Evolutionary conservation across 73 alveolate genomes (phyloP).

Genomic region (Halteria grandinella): DNA sequence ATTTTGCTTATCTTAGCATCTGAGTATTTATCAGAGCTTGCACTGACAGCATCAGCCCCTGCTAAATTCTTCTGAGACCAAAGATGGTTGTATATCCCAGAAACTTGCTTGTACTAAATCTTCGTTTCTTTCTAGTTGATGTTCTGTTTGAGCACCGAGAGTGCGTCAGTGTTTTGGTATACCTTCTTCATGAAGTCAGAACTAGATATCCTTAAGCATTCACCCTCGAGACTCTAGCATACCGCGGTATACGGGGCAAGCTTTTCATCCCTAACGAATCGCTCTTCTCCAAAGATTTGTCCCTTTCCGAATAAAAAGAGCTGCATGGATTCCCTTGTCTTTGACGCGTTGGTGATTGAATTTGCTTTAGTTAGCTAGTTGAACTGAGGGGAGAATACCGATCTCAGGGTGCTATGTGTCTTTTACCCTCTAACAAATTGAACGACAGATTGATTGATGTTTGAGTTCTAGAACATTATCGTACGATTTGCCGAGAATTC

Average conservation of each 20-base stretch:
- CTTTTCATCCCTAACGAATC: constrained; percentile 12
- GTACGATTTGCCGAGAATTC: constrained; percentile 21
- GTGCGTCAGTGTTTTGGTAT: background rate
- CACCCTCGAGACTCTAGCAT: constrained; percentile 30
- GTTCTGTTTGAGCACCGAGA: background rate
- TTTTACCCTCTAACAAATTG: constrained; percentile 21
- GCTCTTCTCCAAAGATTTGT: constrained; percentile 50
- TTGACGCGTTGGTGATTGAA: background rate
- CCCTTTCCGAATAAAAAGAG: constrained; percentile 35
- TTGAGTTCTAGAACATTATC: background rate
- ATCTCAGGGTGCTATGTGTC: constrained; percentile 20
- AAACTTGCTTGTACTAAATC: no score
- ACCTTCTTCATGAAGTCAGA: constrained; percentile 49
- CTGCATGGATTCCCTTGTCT: constrained; percentile 4
- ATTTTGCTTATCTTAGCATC: background rate
- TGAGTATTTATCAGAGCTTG: background rate
- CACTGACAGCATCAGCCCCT: background rate
- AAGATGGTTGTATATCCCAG: no score
- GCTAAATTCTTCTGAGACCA: background rate
- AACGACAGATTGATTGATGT: background rate
- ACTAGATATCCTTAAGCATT: background rate
- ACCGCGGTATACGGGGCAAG: constrained; percentile 20
- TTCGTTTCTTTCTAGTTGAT: background rate
- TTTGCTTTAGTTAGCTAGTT: constrained; percentile 8
- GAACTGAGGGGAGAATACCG: background rate